These are phyloP conservation scores for Rugonectria rugulosa DNA, from an alignment of 2,329 filamentous ascomycete genomes.

Conservation along the genomic window DNA sequence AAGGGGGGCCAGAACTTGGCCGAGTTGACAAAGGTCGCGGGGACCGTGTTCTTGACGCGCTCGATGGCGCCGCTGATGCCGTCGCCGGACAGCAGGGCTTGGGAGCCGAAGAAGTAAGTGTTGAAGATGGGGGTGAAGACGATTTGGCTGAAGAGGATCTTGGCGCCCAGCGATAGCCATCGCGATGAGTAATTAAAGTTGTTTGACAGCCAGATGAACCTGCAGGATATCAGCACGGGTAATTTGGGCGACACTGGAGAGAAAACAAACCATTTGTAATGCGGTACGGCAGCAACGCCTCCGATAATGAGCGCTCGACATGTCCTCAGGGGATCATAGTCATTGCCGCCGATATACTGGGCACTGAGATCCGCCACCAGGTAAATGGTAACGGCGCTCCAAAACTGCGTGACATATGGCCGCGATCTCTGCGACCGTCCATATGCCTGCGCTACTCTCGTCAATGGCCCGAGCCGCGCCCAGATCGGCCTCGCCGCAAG, in stretches of 20 bases:
- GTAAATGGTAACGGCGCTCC: slow-evolving; percentile 79
- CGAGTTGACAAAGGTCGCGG: slow-evolving; percentile 77
- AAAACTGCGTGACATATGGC: slow-evolving; percentile 82
- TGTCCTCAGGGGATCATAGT: slow-evolving; percentile 75
- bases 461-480: slow-evolving; percentile 66
- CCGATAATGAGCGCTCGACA: slow-evolving; percentile 78
- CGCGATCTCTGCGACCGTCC: slow-evolving; percentile 73
- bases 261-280: slow-evolving; percentile 76
- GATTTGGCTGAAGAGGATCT: slow-evolving; percentile 81
- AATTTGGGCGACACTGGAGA: neutral
- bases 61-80: slow-evolving; percentile 69
- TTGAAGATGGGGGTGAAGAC: slow-evolving; percentile 86
- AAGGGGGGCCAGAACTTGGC: slow-evolving; percentile 90
- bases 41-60: slow-evolving; percentile 78
- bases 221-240: slow-evolving; percentile 41
- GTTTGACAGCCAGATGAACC: slow-evolving; percentile 80
- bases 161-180: slow-evolving; percentile 73
- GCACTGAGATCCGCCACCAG: slow-evolving; percentile 79
- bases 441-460: slow-evolving; percentile 65
- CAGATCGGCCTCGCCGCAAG: slow-evolving; percentile 53
- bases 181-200: slow-evolving; percentile 86
- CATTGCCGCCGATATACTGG: slow-evolving; percentile 69
- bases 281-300: slow-evolving; percentile 75
- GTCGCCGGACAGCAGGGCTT: slow-evolving; percentile 77
- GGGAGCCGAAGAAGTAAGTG: slow-evolving; percentile 82